Base-by-base conservation (phyloP, 768 basidiomycete species). In the Mycena rosella region DNA sequence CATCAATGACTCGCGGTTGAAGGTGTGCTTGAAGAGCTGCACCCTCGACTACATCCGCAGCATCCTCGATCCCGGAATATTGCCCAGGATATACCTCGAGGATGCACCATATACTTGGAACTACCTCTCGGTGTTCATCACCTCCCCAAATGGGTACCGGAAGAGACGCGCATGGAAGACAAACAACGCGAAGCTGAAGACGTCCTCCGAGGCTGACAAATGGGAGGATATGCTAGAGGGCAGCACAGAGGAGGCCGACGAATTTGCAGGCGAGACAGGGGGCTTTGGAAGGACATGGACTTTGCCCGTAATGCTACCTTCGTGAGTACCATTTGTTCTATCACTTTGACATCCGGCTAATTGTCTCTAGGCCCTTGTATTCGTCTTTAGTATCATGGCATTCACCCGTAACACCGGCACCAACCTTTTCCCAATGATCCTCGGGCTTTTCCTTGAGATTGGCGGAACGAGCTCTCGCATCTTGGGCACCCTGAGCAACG, bases 371-470 rank as follows among this genome's bases (percentile, higher is more conserved):
- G 67, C 63, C 22, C 66, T 60, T 52, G 22, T 71, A 29, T 44
- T 72, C 20, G 57, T 65, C 17, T 70, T 78, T 20, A 68, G 56
- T 5, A 74, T 78, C 62, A 68, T 79, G 9, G 57, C 67, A 24
- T 78, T 77, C 51, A 60, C 69, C 0, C 76, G 76, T 1, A 79
- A 80, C 58, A 63, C 67, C 15, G 73, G 72, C 18, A 77, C 77
- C 7, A 80, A 80, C 60, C 27, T 73, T 4, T 60, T 80, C 1
- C 74, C 78, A 3, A 63, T 80, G 11, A 63, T 77, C 13, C 55
- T 77, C 36, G 78, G 78, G 0, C 67, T 80, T 20, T 79, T 80
- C 66, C 72, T 78, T 70, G 73, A 76, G 54, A 75, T 78, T 24
- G 67, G 59, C 5, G 78, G 79, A 4, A 77, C 79, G 9, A 73